phyloP scores from a whole-genome alignment of 768 basidiomycete species.

The Hirschioporus abietinus region DNA sequence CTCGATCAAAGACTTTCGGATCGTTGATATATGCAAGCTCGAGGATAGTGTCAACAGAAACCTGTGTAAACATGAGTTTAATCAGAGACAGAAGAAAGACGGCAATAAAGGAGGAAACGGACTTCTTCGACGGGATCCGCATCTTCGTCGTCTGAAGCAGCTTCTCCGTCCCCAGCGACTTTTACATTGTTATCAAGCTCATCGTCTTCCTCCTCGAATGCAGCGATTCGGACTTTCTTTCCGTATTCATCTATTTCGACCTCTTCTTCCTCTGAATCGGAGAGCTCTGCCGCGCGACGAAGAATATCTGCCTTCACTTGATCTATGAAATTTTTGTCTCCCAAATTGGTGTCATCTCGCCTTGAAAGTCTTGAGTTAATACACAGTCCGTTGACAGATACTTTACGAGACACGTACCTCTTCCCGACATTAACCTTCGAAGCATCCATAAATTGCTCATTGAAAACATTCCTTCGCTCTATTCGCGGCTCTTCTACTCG shows the following conservation, averaged over 20 bases:
- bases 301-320: conserved; percentile 83
- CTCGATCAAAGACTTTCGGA: conserved; percentile 71
- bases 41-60: conserved; percentile 50
- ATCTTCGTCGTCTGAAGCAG: conserved; percentile 30
- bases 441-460: conserved; percentile 66
- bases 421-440: conserved; percentile 56
- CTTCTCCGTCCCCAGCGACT: conserved; percentile 57
- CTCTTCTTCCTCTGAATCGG: conserved; percentile 62
- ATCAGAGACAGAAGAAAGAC: neutral
- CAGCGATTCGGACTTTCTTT: conserved; percentile 25
- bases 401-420: conserved; percentile 33
- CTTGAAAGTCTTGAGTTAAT: neutral
- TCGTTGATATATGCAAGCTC: conserved; percentile 75
- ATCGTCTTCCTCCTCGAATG: conserved; percentile 53
- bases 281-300: conserved; percentile 63
- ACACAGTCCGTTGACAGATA: neutral
- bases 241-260: conserved; percentile 30
- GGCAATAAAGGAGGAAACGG: neutral
- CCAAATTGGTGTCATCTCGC: conserved; percentile 32
- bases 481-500: conserved; percentile 18
- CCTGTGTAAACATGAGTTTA: conserved; percentile 1
- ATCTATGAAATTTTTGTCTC: conserved; percentile 57
- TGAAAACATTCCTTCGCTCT: conserved; percentile 69
- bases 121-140: conserved; percentile 27
- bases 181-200: conserved; percentile 37